phyloP scores from a whole-genome alignment of 805 yeast genomes.

The Kazachstania viticola region DNA sequence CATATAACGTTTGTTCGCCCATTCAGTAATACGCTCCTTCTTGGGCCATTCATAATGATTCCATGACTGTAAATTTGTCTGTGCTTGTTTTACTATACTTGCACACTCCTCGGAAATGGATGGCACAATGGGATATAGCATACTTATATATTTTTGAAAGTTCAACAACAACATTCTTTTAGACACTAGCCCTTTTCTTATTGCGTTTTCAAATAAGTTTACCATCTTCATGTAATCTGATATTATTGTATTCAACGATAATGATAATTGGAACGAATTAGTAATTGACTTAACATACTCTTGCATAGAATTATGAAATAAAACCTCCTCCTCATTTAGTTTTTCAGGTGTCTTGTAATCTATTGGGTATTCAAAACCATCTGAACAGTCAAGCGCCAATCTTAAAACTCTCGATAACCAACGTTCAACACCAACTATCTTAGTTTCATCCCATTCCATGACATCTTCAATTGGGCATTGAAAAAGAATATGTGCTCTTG shows the following conservation, averaged over 20 bases:
- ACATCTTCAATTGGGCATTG: constrained; percentile 81
- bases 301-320: constrained; percentile 48
- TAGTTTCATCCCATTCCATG: constrained; percentile 81
- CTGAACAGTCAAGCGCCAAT: constrained; percentile 4
- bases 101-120: constrained; percentile 73
- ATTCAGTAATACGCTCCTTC: constrained; percentile 27
- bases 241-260: constrained; percentile 72
- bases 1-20: constrained; percentile 34
- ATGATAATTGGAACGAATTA: constrained; percentile 43
- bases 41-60: constrained; percentile 53
- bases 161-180: constrained; percentile 35
- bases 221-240: constrained; percentile 86
- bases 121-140: constrained; percentile 75
- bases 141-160: constrained; percentile 42
- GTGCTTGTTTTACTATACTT: constrained; percentile 32
- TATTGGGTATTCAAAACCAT: constrained; percentile 1
- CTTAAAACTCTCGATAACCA: constrained; percentile 60
- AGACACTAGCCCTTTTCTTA: constrained; percentile 29
- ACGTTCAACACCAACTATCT: constrained; percentile 77
- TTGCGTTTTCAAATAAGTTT: constrained; percentile 33
- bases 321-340: constrained; percentile 35
- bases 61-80: constrained; percentile 9
- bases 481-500: constrained; percentile 84
- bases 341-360: constrained; percentile 9
- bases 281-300: constrained; percentile 38